Percentiles rank a stretch among this genome's conserved stretches.
Conservation (phyloP, 2,329 filamentous ascomycete species). For the Xylariaceae sp. region DNA sequence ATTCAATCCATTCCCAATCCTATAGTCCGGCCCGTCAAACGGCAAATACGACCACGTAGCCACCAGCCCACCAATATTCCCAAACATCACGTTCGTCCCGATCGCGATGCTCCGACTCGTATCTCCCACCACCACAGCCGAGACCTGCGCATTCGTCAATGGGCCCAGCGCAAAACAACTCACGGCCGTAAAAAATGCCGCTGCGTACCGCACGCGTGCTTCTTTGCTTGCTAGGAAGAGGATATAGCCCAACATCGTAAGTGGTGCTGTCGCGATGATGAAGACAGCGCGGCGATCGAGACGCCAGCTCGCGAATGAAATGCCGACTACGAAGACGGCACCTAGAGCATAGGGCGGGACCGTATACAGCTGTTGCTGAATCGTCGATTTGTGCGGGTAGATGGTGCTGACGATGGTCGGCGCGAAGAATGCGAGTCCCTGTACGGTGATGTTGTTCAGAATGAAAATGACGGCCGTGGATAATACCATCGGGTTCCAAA, state of each 20-base stretch:
- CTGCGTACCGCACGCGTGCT: constrained; percentile 56
- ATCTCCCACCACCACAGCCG: constrained; percentile 66
- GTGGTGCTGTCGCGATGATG: constrained; percentile 52
- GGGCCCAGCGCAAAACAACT: constrained; percentile 60
- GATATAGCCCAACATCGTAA: constrained; percentile 64
- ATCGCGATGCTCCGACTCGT: constrained; percentile 63
- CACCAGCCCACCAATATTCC: constrained; percentile 65
- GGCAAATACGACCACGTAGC: constrained; percentile 61
- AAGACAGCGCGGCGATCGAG: constrained; percentile 55
- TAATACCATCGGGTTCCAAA: constrained; percentile 53
- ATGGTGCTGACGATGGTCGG: constrained; percentile 67
- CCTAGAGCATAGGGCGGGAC: constrained; percentile 67
- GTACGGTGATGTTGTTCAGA: constrained; percentile 53
- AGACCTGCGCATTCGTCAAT: constrained; percentile 60
- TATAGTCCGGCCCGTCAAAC: constrained; percentile 59
- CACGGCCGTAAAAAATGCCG: constrained; percentile 62
- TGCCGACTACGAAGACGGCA: constrained; percentile 57
- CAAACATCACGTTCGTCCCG: constrained; percentile 63
- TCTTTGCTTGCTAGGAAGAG: constrained; percentile 59
- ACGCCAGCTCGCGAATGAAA: constrained; percentile 58
- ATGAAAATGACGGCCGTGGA: constrained; percentile 26
- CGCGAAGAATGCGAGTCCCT: constrained; percentile 63
- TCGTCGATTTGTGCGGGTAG: constrained; percentile 51
- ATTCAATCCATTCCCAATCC: constrained; percentile 66
- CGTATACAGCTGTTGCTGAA: constrained; percentile 63